Base-by-base conservation (phyloP, 2,329 filamentous ascomycete genomes). In the Rhynchosporium secalis region DNA sequence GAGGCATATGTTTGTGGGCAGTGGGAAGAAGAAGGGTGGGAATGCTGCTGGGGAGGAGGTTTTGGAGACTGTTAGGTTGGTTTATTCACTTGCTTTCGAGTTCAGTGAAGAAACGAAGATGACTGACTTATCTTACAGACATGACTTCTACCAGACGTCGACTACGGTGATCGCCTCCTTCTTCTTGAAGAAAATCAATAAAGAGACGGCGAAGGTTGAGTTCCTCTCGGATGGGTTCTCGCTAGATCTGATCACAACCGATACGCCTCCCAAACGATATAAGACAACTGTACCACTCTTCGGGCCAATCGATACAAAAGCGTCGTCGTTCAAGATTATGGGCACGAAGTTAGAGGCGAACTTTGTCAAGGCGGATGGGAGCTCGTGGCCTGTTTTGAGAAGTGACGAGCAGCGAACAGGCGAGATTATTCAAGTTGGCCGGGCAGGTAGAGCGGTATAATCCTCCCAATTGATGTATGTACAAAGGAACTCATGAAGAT, bases 181-280 rank as follows among this genome's bases (percentile, higher is more conserved):
- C 69, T 99, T 96, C 78, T 83, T 98, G 60, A 99, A 98, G 81
- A 98, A 98, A 80, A 96, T 99, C 71, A 86, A 93, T 78, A 96
- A 94, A 77, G 83, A 88, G 29, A 83, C 79, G 31, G 90, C 92
- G 57, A 88, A 84, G 68, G 83, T 98, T 51, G 80, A 83, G 29
- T 94, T 98, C 74, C 75, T 80, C 41, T 72, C 83, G 2, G 78
- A 82, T 54, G 79, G 84, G 52, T 77, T 98, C 56, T 81, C 83
- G 10, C 83, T 99, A 48, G 91, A 99, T 74, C 83, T 99, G 45
- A 86, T 85, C n/a, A 99, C 95, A 8, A 85, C 84, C 38, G 94
- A 97, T 73, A 81, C 86, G 62, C 31, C 78, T 29, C 82, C 83
- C 4, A 98, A 96, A 82, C 86, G 91, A 60, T 97, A 92, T 77